Conservation (phyloP, 306 rosid species). For the Potentilla sterilis region DNA sequence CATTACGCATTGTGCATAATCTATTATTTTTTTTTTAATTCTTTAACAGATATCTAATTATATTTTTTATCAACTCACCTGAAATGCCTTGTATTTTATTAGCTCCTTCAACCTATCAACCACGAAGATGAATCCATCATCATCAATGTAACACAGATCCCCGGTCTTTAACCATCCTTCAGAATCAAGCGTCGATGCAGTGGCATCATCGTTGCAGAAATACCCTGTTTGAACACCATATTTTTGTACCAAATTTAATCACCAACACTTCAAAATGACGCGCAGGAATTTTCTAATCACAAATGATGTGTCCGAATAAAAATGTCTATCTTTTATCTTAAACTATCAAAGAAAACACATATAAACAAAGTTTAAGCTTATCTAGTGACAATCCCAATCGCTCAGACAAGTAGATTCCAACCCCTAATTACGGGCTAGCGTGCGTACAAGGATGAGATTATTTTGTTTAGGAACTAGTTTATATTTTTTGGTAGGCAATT, state of each 20-base stretch:
- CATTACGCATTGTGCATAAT: neutral
- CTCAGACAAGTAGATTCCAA: neutral
- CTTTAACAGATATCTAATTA: no score
- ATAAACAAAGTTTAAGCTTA: neutral
- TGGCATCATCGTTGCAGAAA: constrained; percentile 73
- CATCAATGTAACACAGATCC: constrained; percentile 78
- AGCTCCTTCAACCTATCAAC: constrained; percentile 93
- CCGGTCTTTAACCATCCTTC: constrained; percentile 95
- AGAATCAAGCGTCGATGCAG: constrained; percentile 62
- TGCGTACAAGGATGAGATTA: neutral
- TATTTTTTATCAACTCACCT: constrained; percentile 35
- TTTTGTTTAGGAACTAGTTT: neutral
- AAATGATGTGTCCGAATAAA: neutral
- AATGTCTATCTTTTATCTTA: neutral
- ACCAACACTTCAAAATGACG: neutral
- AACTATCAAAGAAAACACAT: neutral
- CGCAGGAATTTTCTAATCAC: neutral
- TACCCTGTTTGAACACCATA: constrained; percentile 46
- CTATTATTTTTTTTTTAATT: no score
- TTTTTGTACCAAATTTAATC: neutral
- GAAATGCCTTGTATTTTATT: constrained; percentile 90
- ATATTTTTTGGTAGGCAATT: neutral
- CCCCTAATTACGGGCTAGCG: neutral
- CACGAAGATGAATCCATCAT: constrained; percentile 77
- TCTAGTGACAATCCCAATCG: neutral